These are phyloP conservation scores for Gleditsia sinensis DNA, from an alignment of 306 rosid genomes.

Conservation along the genomic window DNA sequence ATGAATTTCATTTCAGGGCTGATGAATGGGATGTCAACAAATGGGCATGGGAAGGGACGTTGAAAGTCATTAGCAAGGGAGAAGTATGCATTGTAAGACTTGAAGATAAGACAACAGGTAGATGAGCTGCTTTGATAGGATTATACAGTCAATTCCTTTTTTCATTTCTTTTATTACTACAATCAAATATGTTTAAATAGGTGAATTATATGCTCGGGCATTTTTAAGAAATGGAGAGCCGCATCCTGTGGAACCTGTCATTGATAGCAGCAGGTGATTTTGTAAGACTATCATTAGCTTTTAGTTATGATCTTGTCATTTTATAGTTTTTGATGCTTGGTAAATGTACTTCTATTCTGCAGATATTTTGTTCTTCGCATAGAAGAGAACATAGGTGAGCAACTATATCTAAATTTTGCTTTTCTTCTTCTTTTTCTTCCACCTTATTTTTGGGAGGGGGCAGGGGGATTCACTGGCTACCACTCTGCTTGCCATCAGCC, in stretches of 20 bases:
- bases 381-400: slow-evolving; percentile 95
- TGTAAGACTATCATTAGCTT: slow-evolving; percentile 25
- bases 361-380: slow-evolving; percentile 97
- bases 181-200: slow-evolving; percentile 47
- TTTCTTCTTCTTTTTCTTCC: slow-evolving; percentile 12
- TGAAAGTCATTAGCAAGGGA: slow-evolving; percentile 88
- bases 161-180: not conserved
- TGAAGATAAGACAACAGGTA: slow-evolving; percentile 89
- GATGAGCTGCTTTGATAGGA: slow-evolving; percentile 33
- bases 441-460: too few species aligned
- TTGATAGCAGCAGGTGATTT: slow-evolving; percentile 98
- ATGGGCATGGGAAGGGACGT: slow-evolving; percentile 93
- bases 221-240: slow-evolving; percentile 93
- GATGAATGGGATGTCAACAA: slow-evolving; percentile 99
- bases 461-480: too few species aligned
- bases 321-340: slow-evolving; percentile 24
- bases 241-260: slow-evolving; percentile 94
- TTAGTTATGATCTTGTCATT: slow-evolving; percentile 27
- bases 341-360: slow-evolving; percentile 36
- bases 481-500: too few species aligned
- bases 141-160: not conserved
- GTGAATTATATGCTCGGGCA: slow-evolving; percentile 97
- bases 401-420: slow-evolving; percentile 22
- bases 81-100: slow-evolving; percentile 91
- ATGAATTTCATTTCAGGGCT: slow-evolving; percentile 74